Conservation (phyloP, 495 filamentous ascomycete genomes). For the Corynascus novoguineensis region DNA sequence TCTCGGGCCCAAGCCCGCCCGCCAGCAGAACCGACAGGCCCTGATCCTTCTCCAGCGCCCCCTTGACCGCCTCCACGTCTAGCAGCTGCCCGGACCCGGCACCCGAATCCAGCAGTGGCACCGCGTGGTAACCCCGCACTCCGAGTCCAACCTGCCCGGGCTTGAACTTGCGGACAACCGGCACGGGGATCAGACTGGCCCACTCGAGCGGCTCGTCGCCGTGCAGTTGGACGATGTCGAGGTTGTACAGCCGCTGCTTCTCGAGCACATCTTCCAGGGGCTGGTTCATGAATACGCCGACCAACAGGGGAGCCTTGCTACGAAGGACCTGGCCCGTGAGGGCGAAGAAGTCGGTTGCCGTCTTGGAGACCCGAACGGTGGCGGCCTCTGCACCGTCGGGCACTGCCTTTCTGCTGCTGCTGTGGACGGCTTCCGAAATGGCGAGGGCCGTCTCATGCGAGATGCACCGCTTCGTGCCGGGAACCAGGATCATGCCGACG, state of each 20-base stretch:
- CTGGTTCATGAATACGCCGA: conserved; percentile 93
- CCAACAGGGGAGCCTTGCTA: conserved; percentile 62
- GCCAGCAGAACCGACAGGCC: conserved; percentile 67
- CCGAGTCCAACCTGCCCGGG: conserved; percentile 65
- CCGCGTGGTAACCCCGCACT: conserved; percentile 70
- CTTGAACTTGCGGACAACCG: conserved; percentile 78
- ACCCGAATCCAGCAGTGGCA: conserved; percentile 82
- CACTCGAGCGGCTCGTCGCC: conserved; percentile 89
- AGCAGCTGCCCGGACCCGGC: conserved; percentile 73
- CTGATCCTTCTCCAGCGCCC: conserved; percentile 53
- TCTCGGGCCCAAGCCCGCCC: conserved; percentile 72
- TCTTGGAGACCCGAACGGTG: conserved; percentile 11
- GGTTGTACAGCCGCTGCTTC: conserved; percentile 64
- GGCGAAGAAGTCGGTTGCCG: conserved; percentile 44
- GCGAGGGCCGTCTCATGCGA: conserved; percentile 66
- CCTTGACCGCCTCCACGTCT: conserved; percentile 59
- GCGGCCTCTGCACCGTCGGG: conserved; percentile 46
- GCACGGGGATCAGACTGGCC: conserved; percentile 78
- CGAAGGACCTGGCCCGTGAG: conserved; percentile 34
- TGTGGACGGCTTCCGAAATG: conserved; percentile 74
- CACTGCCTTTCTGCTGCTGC: conserved; percentile 20
- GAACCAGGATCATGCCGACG: conserved; percentile 86
- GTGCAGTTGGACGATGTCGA: conserved; percentile 93
- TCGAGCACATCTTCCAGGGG: conserved; percentile 72
- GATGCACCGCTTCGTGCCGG: conserved; percentile 72